Evolutionary conservation across 257 asterid species (phyloP), one percentile per base, ranked within the genome.

Genomic region (Paulownia fortunei): DNA sequence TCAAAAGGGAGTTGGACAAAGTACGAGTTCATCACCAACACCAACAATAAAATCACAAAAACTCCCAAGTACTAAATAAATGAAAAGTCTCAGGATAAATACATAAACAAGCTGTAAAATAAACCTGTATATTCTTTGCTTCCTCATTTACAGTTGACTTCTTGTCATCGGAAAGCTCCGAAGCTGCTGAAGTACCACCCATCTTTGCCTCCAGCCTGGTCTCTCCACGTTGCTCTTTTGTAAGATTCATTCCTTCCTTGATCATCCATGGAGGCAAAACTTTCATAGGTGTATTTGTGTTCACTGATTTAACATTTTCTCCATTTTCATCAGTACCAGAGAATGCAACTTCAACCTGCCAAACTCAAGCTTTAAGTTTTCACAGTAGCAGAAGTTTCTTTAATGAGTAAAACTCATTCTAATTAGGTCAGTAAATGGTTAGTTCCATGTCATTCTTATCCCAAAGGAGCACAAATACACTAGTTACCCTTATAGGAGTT

Each of bases 181-280:
- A 64, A 41, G 89, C 68, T 19, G 78, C 79, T 60, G 79, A 82
- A 62, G 84, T 44, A 79, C 81, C 90, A 78, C 73, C 96, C 90
- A 72, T 69, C 75, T 82, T 86, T 27, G 74, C 76, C 81, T 89
- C 97, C 62, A 63, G 85, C 85, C 87, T 88, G 60, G 85, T 77
- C 83, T 88, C 93, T 68, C 99, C 99, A 5, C 92, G 97, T 78
- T 93, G 99, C 92, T 93, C 99, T 76, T 81, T 87, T 12, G 97
- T 87, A 76, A 92, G 96, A 72, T 83, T 89, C 99, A 96, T 96
- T 70, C 98, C 98, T 81, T 88, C 84, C 86, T 65, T 92, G 70
- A 96, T 89, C 99, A 96, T 93, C 99, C 98, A 96, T 23, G 98
- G 97, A 76, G 99, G 99, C 86, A 93, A 87, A 41, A 90, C 92